Evolutionary conservation across 2,329 filamentous ascomycete genomes (phyloP).

Genomic region (Colletotrichum trifolii): DNA sequence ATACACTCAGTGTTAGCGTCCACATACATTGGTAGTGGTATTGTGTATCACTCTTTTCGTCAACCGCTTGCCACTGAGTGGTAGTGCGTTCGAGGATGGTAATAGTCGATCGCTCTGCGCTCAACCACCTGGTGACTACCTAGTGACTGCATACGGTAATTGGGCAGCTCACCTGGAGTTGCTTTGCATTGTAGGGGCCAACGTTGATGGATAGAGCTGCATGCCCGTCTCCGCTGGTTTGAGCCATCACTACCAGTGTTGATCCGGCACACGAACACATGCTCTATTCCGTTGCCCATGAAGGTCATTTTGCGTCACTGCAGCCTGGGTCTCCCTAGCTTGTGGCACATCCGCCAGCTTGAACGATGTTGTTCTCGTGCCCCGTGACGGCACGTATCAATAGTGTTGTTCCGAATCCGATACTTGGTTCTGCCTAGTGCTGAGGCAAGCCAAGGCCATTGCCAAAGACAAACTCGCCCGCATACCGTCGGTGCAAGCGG

Average conservation of each 20-base stretch:
- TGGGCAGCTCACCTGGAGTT: not conserved
- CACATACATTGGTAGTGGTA: no score
- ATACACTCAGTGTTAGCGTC: no score
- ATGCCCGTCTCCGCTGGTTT: conserved; percentile 25
- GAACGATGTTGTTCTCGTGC: conserved; percentile 27
- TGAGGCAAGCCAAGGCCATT: conserved; percentile 26
- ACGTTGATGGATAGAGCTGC: conserved; percentile 25
- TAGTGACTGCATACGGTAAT: not conserved
- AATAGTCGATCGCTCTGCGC: no score
- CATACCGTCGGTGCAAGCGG: conserved; percentile 30
- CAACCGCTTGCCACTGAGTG: no score
- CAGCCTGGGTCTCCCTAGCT: conserved; percentile 12
- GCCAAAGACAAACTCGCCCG: conserved; percentile 26
- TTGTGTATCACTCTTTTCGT: no score
- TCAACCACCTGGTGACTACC: conserved; percentile 17
- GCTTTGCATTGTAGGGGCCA: conserved; percentile 9
- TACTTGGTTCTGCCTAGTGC: conserved; percentile 31
- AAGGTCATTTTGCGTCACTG: not conserved
- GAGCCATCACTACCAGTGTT: conserved; percentile 16
- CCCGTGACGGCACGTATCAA: conserved; percentile 26
- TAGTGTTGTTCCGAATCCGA: conserved; percentile 10
- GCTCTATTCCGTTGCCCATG: conserved; percentile 8
- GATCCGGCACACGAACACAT: conserved; percentile 25
- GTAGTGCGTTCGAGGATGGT: no score
- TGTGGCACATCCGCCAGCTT: conserved; percentile 10